phyloP scores from a whole-genome alignment of 2,329 filamentous ascomycete genomes.

The Fusarium sp. region DNA sequence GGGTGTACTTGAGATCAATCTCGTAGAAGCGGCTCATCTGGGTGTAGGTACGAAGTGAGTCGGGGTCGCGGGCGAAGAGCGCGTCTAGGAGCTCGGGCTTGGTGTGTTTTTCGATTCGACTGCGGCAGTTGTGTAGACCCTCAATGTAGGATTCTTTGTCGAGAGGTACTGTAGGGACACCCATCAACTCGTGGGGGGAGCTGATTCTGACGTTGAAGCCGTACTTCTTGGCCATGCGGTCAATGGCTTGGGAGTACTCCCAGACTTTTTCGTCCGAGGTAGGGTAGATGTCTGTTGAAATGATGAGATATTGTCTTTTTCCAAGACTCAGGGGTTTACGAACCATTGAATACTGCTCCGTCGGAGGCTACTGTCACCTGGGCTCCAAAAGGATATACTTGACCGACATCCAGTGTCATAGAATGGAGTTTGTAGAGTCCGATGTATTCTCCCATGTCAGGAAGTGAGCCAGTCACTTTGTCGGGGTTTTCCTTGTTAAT shows the following conservation, averaged over 20 bases:
- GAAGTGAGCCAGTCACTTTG: conserved; percentile 11
- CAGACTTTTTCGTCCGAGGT: conserved; percentile 10
- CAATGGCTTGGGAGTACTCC: conserved; percentile 12
- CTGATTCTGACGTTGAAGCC: conserved; percentile 6
- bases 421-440: conserved; percentile 11
- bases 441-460: conserved; percentile 16
- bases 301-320: neutral
- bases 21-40: conserved; percentile 16
- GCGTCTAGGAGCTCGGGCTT: conserved; percentile 1
- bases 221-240: conserved; percentile 3
- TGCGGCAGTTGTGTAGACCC: conserved; percentile 13
- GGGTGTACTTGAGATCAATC: conserved; percentile 12
- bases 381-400: conserved; percentile 5
- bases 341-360: conserved; percentile 13
- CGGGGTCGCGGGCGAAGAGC: conserved; percentile 4
- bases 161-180: conserved; percentile 7
- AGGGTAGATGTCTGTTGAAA: conserved; percentile 4
- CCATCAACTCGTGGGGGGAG: conserved; percentile 9
- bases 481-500: conserved; percentile 3
- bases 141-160: conserved; percentile 10
- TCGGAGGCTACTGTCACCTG: conserved; percentile 8
- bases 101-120: conserved; percentile 8
- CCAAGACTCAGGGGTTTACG: neutral
- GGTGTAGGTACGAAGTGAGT: conserved; percentile 17
- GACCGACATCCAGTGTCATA: neutral